phyloP scores from a whole-genome alignment of 2,329 filamentous ascomycete species.

The Hysterium pulicare region DNA sequence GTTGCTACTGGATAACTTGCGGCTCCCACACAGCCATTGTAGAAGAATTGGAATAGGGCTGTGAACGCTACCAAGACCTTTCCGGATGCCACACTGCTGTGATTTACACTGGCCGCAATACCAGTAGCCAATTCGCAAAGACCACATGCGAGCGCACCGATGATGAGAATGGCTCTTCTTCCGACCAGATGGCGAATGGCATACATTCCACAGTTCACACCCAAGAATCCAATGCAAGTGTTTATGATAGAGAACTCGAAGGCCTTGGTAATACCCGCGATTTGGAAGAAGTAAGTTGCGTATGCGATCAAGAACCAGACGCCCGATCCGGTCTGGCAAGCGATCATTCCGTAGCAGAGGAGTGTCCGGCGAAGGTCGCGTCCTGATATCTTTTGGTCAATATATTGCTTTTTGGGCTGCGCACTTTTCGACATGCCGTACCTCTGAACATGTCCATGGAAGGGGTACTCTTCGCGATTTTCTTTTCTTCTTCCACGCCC shows the following conservation, averaged over 20 bases:
- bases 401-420: neutral
- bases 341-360: constrained; percentile 49
- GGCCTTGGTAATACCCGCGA: constrained; percentile 33
- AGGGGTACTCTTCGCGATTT: constrained; percentile 51
- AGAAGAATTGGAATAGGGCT: constrained; percentile 35
- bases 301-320: constrained; percentile 53
- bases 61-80: constrained; percentile 33
- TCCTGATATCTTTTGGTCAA: constrained; percentile 24
- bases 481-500: constrained; percentile 25
- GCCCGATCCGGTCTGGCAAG: constrained; percentile 44
- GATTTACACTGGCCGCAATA: constrained; percentile 26
- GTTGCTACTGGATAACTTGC: constrained; percentile 31
- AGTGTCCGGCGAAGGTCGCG: constrained; percentile 49
- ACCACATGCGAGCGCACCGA: constrained; percentile 45
- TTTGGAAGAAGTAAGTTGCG: constrained; percentile 43
- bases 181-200: constrained; percentile 48
- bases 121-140: constrained; percentile 47
- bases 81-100: constrained; percentile 19
- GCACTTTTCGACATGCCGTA: constrained; percentile 29
- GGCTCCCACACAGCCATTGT: constrained; percentile 33
- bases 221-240: constrained; percentile 48
- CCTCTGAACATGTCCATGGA: constrained; percentile 50
- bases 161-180: constrained; percentile 47
- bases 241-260: constrained; percentile 53
- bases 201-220: constrained; percentile 49